phyloP scores from a whole-genome alignment of 2,329 filamentous ascomycete genomes.

The Lachnellula suecica region DNA sequence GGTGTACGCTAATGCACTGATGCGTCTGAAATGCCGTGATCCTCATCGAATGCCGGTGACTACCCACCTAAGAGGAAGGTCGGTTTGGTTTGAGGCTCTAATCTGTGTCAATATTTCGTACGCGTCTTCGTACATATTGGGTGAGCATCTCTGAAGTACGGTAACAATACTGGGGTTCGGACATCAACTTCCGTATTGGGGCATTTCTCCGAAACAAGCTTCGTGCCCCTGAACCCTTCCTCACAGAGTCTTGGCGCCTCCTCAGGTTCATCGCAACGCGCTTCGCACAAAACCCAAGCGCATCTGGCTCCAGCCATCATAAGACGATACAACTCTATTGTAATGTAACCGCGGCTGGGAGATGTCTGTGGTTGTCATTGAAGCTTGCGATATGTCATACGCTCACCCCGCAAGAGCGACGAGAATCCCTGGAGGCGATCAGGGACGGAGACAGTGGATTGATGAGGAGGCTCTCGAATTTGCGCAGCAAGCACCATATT shows the following conservation, averaged over 20 bases:
- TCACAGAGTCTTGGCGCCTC: background rate
- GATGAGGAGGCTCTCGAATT: background rate
- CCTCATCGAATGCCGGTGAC: no score
- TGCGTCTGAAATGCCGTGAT: no score
- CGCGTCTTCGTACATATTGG: no score
- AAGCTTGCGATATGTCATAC: background rate
- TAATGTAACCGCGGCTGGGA: background rate
- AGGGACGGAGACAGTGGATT: background rate
- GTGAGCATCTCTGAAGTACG: no score
- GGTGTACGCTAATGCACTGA: no score
- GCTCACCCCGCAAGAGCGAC: background rate
- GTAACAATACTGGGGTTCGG: no score
- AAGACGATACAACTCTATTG: background rate
- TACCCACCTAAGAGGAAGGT: no score
- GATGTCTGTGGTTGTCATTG: background rate
- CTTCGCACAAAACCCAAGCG: background rate
- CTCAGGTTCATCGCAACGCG: background rate
- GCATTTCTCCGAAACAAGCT: background rate
- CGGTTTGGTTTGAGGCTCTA: no score
- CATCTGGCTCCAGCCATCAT: background rate
- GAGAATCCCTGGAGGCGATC: background rate
- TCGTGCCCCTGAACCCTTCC: background rate
- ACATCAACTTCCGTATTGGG: background rate
- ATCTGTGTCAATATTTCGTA: no score
- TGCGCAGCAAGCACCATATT: background rate